Base-by-base conservation (phyloP, 2,329 filamentous ascomycete species). In the Lachnellula hyalina region DNA sequence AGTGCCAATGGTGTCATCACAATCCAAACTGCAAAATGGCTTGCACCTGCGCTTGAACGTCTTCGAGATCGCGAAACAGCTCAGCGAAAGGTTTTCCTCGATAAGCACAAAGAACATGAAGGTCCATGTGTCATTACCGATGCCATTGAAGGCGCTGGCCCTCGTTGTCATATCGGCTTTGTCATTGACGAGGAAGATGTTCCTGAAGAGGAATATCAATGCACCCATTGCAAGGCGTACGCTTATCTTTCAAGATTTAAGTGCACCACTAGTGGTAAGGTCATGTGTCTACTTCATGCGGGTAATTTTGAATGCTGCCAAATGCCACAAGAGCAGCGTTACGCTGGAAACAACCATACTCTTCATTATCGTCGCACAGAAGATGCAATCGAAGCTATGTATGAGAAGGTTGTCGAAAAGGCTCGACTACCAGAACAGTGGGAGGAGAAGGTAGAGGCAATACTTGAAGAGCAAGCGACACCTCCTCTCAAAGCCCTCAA, bases 1-100 rank as follows among this genome's bases (percentile, higher is more conserved):
- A 85, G 28, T 32, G 28, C 28, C 28, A 32, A 83, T 34, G 75
- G 74, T 11, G 74, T 76, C 2, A 69, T 86, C 47, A 84, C 80
- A 0, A 97, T 99, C 54, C 89, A 90, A 63, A 96, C 90, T 2
- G 90, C 94, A 1, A 96, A 94, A 72, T 99, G 94, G 94, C 79
- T 99, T 15, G 89, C 87, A 2, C 93, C 93, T 0, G 94, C 94
- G 1, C 74, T 99, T 21, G 83, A 90, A 50, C 83, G 89, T 47
- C 88, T 96, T 66, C 83, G 83, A 61, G 81, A 84, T 55, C 84
- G 90, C 34, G 94, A 97, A 73, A 65, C 84, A 1, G 71, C 74
- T 2, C 83, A 87, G 58, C 82, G 94, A 51, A 77, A 84, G 49
- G 75, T 79, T 1, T 92, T 97, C 65, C 68, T 88, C 7, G 72